phyloP scores from a whole-genome alignment of 73 alveolate species.

The Tetrahymena thermophila region DNA sequence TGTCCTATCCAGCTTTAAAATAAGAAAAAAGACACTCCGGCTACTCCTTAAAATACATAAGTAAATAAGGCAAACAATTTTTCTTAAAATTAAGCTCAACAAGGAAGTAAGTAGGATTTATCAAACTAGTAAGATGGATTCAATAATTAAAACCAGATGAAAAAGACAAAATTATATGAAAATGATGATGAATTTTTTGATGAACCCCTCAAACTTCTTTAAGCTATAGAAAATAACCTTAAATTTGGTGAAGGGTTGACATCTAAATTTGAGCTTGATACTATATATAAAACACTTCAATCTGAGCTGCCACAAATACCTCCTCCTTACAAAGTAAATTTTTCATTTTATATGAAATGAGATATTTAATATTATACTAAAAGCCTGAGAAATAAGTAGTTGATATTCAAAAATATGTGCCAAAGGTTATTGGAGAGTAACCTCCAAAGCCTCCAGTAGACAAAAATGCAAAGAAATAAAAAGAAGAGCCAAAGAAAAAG shows the following conservation, averaged over 20 bases:
- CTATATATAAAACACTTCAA: neutral
- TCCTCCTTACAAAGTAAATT: neutral
- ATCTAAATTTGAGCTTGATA: neutral
- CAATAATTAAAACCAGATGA: neutral
- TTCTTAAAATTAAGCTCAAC: neutral
- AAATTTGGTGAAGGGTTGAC: neutral
- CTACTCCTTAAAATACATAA: neutral
- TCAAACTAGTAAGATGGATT: neutral
- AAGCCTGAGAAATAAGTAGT: neutral
- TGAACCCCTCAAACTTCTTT: neutral
- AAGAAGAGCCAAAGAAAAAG: slow-evolving; percentile 30
- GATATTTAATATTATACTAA: neutral
- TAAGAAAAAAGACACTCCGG: neutral
- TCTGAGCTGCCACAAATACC: neutral
- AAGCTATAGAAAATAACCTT: neutral
- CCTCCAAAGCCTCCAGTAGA: slow-evolving; percentile 78
- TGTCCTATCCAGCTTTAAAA: neutral
- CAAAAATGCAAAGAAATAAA: slow-evolving; percentile 46
- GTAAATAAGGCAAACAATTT: too few species aligned
- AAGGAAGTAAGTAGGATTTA: neutral
- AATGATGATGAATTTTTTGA: neutral
- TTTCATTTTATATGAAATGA: neutral
- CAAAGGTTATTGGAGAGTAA: slow-evolving; percentile 3
- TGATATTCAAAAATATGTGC: neutral
- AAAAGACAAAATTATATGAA: neutral